Evolutionary conservation across 768 basidiomycete species (phyloP), one percentile per base, ranked within the genome.

Genomic region (Kwoniella pini): DNA sequence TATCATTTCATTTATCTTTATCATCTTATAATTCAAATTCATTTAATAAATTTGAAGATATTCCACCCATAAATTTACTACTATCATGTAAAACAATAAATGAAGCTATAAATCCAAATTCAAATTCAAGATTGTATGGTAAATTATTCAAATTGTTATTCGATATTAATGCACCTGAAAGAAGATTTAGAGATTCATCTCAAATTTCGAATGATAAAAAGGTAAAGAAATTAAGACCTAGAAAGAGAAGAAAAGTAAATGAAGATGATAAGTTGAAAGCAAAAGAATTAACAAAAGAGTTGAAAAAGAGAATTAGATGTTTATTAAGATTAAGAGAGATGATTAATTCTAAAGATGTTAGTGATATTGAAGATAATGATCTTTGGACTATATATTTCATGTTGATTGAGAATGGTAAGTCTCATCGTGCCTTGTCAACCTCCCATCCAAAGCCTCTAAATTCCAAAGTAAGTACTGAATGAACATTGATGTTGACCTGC

Each of bases 1-100:
- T 94, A 67, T 88, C 88, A 1, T 86, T 83, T 72, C 85, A 85
- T 67, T 78, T 84, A 11, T 43, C 36, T 39, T 85, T 83, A 7
- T 61, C 52, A 38, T 61, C 59, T 30, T 50, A 7, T 9, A 42
- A 10, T 19, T 42, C 40, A 42, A 9, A 7, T 36, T 42, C 40
- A 42, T 42, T 17, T 19, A 42, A 30, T n/a, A 30, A 27, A 38
- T 33, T 45, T 19, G 27, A 30, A 11, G 30, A 39, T 15, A 46
- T 61, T 15, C 59, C 59, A 21, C 71, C 74, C 4, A 40, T 69
- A 22, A 53, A 68, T 24, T 63, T 77, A n/a, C 57, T 74, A 21
- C 42, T 69, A 24, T 62, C 72, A n/a, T 75, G 58, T 42, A 27
- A 52, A 22, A 51, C 45, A 11, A 63, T 76, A 13, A 36, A 76